Percentiles rank a stretch among this genome's conserved stretches.
These are phyloP conservation scores for Drechslerella dactyloides DNA, from an alignment of 2,329 filamentous ascomycete genomes.

Conservation along the genomic window DNA sequence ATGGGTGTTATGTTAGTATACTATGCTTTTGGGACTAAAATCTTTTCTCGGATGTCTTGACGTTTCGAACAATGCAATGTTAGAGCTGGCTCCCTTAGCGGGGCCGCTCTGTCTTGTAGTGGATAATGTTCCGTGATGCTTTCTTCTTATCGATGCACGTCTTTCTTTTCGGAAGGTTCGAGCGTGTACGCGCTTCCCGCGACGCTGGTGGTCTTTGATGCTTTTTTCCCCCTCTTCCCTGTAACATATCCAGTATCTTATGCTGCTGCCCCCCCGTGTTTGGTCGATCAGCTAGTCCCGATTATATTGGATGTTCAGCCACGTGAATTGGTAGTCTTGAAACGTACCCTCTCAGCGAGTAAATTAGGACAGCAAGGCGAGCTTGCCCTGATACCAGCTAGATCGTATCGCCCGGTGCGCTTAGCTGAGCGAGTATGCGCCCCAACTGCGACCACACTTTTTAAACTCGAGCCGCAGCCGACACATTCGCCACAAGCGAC, in stretches of 20 bases:
- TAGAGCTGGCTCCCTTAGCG: neutral
- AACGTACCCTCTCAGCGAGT: too few relatives aligned
- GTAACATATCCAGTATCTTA: constrained; percentile 10
- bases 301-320: neutral
- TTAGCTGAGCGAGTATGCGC: constrained; percentile 38
- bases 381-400: neutral
- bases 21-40: constrained; percentile 50
- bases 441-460: constrained; percentile 23
- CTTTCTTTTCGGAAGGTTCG: neutral
- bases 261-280: neutral
- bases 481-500: constrained; percentile 39
- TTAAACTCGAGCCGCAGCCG: constrained; percentile 14
- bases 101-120: constrained; percentile 2
- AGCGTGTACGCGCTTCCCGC: neutral
- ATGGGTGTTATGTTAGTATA: constrained; percentile 50
- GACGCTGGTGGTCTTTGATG: neutral
- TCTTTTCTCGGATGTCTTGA: constrained; percentile 44
- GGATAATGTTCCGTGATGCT: neutral
- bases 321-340: neutral
- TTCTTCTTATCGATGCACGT: neutral
- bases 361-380: too few relatives aligned
- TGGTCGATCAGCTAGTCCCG: neutral
- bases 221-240: neutral
- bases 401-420: constrained; percentile 16
- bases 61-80: neutral